These are phyloP conservation scores for Sanghuangporus sanghuang DNA, from an alignment of 1,284 basidiomycete genomes.

Conservation along the genomic window DNA sequence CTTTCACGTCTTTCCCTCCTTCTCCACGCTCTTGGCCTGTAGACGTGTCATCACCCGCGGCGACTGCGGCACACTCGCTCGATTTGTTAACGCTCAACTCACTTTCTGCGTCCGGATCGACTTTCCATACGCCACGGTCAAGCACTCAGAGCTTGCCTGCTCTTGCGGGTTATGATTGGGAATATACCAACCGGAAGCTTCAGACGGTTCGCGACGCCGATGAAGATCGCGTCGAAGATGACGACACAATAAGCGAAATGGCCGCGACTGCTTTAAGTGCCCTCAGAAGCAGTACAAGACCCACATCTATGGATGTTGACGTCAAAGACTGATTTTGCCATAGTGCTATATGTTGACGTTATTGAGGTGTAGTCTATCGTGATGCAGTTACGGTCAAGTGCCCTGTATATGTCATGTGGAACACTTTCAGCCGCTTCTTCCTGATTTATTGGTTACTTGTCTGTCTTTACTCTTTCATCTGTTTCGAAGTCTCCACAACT, in stretches of 20 bases:
- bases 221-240: neutral
- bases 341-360: too few species aligned
- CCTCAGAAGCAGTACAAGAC: conserved; percentile 4
- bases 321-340: neutral
- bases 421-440: neutral
- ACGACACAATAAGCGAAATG: neutral
- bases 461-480: neutral
- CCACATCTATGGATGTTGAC: conserved; percentile 15
- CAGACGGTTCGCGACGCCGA: conserved; percentile 11
- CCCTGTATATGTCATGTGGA: neutral
- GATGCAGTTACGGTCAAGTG: too few species aligned
- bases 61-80: conserved; percentile 4
- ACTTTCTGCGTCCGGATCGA: neutral
- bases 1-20: conserved; percentile 15
- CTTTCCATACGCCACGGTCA: conserved; percentile 13
- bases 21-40: conserved; percentile 13
- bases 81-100: conserved; percentile 12
- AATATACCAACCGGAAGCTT: conserved; percentile 11
- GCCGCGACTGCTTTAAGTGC: conserved; percentile 9
- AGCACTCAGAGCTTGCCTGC: conserved; percentile 15
- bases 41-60: conserved; percentile 8
- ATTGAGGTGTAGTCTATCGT: too few species aligned
- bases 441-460: neutral
- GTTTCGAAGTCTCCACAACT: neutral
- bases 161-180: conserved; percentile 16